Base-by-base conservation (phyloP, 140 eudicot genomes). In the Senecio squalidus region DNA sequence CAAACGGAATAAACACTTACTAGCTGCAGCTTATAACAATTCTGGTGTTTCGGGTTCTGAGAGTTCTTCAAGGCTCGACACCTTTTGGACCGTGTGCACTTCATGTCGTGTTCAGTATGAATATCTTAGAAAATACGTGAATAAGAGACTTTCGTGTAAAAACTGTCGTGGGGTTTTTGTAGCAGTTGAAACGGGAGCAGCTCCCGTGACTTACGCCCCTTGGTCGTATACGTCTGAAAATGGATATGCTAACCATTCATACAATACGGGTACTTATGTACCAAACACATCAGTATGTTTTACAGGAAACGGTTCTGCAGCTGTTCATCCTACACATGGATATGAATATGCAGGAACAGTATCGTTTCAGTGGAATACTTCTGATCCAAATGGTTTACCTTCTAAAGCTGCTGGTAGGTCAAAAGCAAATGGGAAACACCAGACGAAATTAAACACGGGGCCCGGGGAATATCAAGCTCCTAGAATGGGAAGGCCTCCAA, bases 41-140 rank as follows among this genome's bases (percentile, higher is more conserved):
- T 31, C 73, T 10, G 78, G 68, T 73, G 73, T 58, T 48, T 34
- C 62, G 0, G 72, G 57, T 13, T 22, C 67, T 0, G 73, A 65
- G 40, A 56, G 40, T 27, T 44, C 64, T 45, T 30, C 74, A 18
- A 80, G 86, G 29, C 84, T 71, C 0, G 96, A 88, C 55, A 86
- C 96, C 1, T 92, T 92, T 68, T 92, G 99, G 99, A 92, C 99
- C 3, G 85, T 92, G 6, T 92, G 99, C 57, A 87, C 99, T 11
- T 84, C 99, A 4, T 92, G 99, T 74, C 95, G 84, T 45, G 96
- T 92, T 74, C 99, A 92, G 44, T 92, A 92, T 66, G 99, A 92
- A 63, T 92, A 92, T 76, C 83, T 87, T 0, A 64, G 96, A 70
- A 92, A 88, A 56, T 92, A 92, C 62, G 94, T 92, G 55, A 88